A percentile compares a stretch with the other conserved stretches of the same genome.
Evolutionary conservation across 192 early-diverging fungal genomes (phyloP).

Genomic region (Coemansia biformis): DNA sequence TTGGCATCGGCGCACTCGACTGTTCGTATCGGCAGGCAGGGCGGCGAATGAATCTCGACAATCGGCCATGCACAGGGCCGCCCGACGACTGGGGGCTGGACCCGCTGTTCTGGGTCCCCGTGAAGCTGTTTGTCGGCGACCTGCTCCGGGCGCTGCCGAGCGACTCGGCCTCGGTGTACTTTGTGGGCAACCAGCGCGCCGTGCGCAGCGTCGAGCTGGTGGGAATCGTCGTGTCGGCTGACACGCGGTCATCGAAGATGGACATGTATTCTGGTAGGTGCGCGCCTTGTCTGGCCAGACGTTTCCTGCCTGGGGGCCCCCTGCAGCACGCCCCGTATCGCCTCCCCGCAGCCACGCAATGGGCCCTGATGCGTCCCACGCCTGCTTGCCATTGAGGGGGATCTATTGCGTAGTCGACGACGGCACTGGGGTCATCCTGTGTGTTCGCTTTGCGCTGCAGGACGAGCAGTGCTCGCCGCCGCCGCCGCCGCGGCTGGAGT

Average conservation of each 20-base stretch:
- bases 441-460: conserved; percentile 24
- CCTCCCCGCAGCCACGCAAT: not conserved
- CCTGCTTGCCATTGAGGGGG: too few relatives aligned
- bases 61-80: conserved; percentile 9
- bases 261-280: conserved; percentile 24
- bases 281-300: too few relatives aligned
- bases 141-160: conserved; percentile 17
- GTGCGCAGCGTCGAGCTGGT: conserved; percentile 36
- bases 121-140: conserved; percentile 46
- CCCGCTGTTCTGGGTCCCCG: conserved; percentile 42
- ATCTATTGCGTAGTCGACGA: conserved; percentile 29
- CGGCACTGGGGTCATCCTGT: conserved; percentile 39
- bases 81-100: conserved; percentile 37
- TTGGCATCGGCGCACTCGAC: too few relatives aligned
- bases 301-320: too few relatives aligned
- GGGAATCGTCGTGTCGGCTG: conserved; percentile 35
- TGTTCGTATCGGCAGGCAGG: too few relatives aligned
- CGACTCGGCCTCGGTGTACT: conserved; percentile 25
- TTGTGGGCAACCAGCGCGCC: conserved; percentile 29
- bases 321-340: too few relatives aligned
- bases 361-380: not conserved
- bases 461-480: conserved; percentile 19
- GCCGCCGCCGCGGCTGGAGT: conserved; percentile 4
- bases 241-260: conserved; percentile 19
- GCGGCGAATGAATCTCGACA: conserved; percentile 35